Percentiles rank a stretch among this genome's conserved stretches.
Conservation (phyloP, 148 eudicot species). For the Selenicereus undatus region DNA sequence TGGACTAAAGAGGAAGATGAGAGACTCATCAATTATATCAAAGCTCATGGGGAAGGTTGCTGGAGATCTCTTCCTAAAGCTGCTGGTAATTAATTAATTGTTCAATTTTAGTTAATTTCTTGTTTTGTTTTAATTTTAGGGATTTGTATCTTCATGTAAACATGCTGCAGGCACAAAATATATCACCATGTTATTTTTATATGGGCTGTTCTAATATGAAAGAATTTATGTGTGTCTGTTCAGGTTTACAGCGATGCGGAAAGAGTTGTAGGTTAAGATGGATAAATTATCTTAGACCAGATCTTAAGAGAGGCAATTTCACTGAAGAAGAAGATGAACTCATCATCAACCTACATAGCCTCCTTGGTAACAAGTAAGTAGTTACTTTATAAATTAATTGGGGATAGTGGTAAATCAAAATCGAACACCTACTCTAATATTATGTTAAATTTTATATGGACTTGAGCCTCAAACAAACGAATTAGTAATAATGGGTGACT, state of each 20-base stretch:
- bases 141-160: neutral
- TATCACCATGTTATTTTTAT: too few species aligned
- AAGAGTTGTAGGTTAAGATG: slow-evolving; percentile 49
- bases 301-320: slow-evolving; percentile 48
- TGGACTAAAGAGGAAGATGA: slow-evolving; percentile 59
- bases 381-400: too few species aligned
- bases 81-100: slow-evolving; percentile 30
- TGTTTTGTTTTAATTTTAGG: neutral
- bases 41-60: slow-evolving; percentile 52
- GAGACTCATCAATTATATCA: slow-evolving; percentile 42
- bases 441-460: too few species aligned
- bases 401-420: too few species aligned
- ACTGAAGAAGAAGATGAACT: slow-evolving; percentile 44
- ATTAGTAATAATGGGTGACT: too few species aligned
- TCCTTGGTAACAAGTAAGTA: slow-evolving; percentile 42
- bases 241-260: slow-evolving; percentile 48
- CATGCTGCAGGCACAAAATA: too few species aligned
- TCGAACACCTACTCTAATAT: too few species aligned
- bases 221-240: neutral
- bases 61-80: slow-evolving; percentile 56
- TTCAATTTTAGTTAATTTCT: neutral
- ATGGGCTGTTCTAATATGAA: too few species aligned
- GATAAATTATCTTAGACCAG: slow-evolving; percentile 49
- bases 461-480: too few species aligned
- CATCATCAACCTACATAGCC: slow-evolving; percentile 41